Evolutionary conservation across 345 rosid genomes (phyloP).

Genomic region (Raphanus sativus): DNA sequence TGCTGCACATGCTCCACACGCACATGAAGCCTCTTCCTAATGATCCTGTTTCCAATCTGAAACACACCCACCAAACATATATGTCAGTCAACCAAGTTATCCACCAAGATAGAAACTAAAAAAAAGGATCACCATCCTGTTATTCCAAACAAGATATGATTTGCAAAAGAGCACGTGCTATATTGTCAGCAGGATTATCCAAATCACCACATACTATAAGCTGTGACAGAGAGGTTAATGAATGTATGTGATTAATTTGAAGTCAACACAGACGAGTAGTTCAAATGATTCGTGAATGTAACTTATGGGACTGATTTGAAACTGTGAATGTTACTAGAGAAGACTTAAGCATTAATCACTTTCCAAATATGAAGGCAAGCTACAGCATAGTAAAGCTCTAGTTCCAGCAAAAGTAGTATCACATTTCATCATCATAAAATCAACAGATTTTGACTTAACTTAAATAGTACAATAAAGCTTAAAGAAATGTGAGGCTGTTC

Average conservation of each 20-base stretch:
- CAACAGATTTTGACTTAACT: not conserved
- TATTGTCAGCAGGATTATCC: not conserved
- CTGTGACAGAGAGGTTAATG: not conserved
- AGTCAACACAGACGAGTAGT: not conserved
- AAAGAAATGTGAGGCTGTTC: not conserved
- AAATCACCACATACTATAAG: not conserved
- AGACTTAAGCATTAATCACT: not conserved
- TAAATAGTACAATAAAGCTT: not conserved
- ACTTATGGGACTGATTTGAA: not conserved
- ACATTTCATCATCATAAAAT: not conserved
- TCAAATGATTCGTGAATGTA: not conserved
- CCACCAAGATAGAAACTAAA: not conserved
- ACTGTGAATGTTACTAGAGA: not conserved
- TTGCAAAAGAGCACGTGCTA: too few relatives aligned
- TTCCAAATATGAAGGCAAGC: not conserved
- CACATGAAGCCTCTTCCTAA: conserved; percentile 79
- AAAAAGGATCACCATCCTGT: not conserved
- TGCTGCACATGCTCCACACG: conserved; percentile 75
- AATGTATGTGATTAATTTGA: too few relatives aligned
- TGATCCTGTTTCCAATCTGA: conserved; percentile 68
- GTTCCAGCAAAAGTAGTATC: not conserved
- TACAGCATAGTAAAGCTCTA: not conserved
- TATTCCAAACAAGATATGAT: not conserved
- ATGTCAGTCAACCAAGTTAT: not conserved
- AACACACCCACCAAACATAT: not conserved